Base-by-base conservation (phyloP, 2,329 filamentous ascomycete species). In the Diatrype stigma region DNA sequence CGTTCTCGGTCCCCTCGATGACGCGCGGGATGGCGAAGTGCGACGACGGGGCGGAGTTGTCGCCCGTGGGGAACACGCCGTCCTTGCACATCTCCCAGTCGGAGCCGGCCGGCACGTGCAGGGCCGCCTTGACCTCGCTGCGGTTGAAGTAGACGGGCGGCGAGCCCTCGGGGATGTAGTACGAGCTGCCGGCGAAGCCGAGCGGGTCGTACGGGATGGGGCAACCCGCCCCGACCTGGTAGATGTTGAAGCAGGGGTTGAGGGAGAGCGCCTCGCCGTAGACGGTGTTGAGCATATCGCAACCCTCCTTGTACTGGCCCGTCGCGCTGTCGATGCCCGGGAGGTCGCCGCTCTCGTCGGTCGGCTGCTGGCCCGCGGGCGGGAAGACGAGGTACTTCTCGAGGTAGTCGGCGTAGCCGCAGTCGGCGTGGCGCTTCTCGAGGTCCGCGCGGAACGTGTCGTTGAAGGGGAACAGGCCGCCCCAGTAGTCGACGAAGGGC, bases 161-260 rank as follows among this genome's bases (percentile, higher is more conserved):
- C 75, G 1, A 40, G 17, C 46, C 49, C 7, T 47, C 45, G n/a
- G 52, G 52, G 22, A 19, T 21, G 46, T 54, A 54, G 21, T 46
- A 28, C 40, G 42, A 35, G 21, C 19, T 17, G 34, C 35, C 48
- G 42, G 46, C 37, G 17, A 54, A 51, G n/a, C 52, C 63, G 6
- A 73, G 56, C 84, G 82, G 66, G 51, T 90, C 84, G 77, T 82
- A 89, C 2, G 81, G 72, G 2, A 84, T 57, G 0, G 89, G 89
- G 64, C 89, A 94, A 12, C 84, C 87, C 3, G 82, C 84, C 2
- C 81, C 81, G 14, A 93, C 79, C 47, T 87, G 81, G 69, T 93
- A 94, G 11, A 89, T 73, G 65, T 90, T 83, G 70, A 87, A 95
- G 73, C 90, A 94, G 0, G 89, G 89, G 70, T 94, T 94, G 32